A percentile compares a stretch with the other conserved stretches of the same genome.
Conservation (phyloP, 176 grass and related monocot species). For the barley (Hordeum vulgare) region MorexV3_pseudomolecules_assembly NC_058519.1:563720545-563721044, state of each 20-base stretch:
- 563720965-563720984: neutral
- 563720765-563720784: neutral
- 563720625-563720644: conserved; percentile 51
- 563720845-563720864: neutral
- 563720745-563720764: neutral
- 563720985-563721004: neutral
- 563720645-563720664: conserved; percentile 63
- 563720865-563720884: neutral
- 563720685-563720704: conserved; percentile 39
- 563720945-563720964: neutral
- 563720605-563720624: conserved; percentile 64
- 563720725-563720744: neutral
- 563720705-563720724: conserved; percentile 11
- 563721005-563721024: neutral
- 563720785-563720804: neutral
- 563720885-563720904: neutral
- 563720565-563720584: conserved; percentile 71
- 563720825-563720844: neutral
- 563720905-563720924: neutral
- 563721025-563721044: neutral
- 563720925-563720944: neutral
- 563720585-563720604: conserved; percentile 52
- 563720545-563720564: conserved; percentile 61
- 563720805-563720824: neutral
- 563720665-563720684: conserved; percentile 64